Conservation (phyloP, 2,329 filamentous ascomycete genomes). For the Verticillium dahliae region DNA sequence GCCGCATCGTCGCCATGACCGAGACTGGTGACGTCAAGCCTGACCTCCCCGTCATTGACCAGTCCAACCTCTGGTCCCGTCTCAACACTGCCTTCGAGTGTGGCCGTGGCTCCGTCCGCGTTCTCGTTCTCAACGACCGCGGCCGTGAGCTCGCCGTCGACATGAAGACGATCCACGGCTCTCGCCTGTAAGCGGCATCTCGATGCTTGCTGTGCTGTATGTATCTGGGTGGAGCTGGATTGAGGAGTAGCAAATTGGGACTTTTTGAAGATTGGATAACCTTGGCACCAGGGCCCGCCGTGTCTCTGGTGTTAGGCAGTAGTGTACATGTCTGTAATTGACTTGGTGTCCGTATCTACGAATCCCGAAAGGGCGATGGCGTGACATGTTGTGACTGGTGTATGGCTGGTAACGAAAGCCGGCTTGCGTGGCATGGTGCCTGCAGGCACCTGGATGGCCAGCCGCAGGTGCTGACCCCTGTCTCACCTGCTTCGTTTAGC, state of each 20-base stretch:
- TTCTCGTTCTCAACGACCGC: slow-evolving; percentile 90
- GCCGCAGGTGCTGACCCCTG: background rate
- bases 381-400: background rate
- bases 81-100: slow-evolving; percentile 80
- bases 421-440: slow-evolving; percentile 10
- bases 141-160: slow-evolving; percentile 94
- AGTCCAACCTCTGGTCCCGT: slow-evolving; percentile 80
- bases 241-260: background rate
- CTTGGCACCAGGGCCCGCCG: background rate
- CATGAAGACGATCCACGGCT: slow-evolving; percentile 95
- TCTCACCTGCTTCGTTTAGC: background rate
- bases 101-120: slow-evolving; percentile 87
- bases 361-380: background rate
- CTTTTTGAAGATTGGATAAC: background rate
- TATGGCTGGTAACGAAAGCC: background rate
- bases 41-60: slow-evolving; percentile 84
- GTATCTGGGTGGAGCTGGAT: background rate
- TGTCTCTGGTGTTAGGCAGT: background rate
- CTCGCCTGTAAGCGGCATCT: slow-evolving; percentile 46
- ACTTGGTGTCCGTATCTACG: background rate
- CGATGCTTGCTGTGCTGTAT: background rate
- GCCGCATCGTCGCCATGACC: slow-evolving; percentile 89
- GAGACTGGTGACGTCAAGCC: slow-evolving; percentile 99
- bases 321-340: slow-evolving; percentile 3
- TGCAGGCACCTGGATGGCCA: background rate